These are phyloP conservation scores for Sarcocystis neurona DNA, from an alignment of 169 alveolate species.

Conservation along the genomic window DNA sequence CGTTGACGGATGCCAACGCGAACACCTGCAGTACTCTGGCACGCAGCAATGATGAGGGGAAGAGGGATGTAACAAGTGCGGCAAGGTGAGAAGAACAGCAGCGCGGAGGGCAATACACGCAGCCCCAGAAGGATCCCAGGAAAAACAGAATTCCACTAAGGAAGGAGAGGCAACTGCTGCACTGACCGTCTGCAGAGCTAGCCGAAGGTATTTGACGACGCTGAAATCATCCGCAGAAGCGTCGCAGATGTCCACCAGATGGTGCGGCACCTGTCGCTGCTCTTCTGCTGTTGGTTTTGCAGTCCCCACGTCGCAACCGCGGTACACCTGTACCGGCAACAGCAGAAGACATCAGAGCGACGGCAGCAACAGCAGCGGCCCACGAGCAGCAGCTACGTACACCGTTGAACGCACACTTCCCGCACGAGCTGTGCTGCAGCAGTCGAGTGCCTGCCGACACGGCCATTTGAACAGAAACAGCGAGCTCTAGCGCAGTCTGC, in stretches of 20 bases:
- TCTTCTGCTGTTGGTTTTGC: conserved; percentile 57
- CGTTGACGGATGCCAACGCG: no score
- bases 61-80: no score
- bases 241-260: conserved; percentile 48
- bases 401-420: no score
- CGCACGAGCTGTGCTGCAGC: no score
- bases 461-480: no score
- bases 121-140: not conserved
- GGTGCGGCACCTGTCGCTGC: conserved; percentile 37
- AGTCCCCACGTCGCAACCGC: conserved; percentile 59
- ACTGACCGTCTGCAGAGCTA: conserved; percentile 39
- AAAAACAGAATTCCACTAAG: not conserved
- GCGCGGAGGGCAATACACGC: not conserved
- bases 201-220: conserved; percentile 35
- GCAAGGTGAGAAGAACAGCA: no score
- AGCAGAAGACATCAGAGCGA: not conserved
- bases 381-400: no score
- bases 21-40: no score
- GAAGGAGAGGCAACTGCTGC: not conserved
- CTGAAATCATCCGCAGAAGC: conserved; percentile 23
- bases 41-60: no score
- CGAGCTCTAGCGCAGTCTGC: no score
- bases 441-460: no score
- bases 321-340: conserved; percentile 31
- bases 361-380: no score